Conservation (phyloP, 106 monocot species). For the Allium fistulosum region DNA sequence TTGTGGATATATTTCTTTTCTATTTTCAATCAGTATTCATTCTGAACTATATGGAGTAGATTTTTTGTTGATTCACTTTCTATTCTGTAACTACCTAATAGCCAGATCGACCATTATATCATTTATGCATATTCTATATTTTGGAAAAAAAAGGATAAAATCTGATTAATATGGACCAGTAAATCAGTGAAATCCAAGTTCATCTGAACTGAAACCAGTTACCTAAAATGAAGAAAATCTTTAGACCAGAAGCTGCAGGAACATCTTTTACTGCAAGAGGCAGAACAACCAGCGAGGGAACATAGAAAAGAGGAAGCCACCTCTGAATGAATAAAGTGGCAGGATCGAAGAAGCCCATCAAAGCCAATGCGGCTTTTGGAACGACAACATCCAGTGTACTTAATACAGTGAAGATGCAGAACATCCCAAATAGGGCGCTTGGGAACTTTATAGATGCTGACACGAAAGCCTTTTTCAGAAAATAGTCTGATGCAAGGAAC, state of each 20-base stretch:
- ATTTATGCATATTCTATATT: no score
- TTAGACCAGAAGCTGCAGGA: slow-evolving; percentile 57
- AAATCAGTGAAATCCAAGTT: no score
- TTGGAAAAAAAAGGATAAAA: no score
- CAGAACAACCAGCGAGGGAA: slow-evolving; percentile 82
- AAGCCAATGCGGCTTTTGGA: slow-evolving; percentile 46
- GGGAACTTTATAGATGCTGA: slow-evolving; percentile 90
- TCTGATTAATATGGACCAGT: no score
- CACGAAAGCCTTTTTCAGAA: slow-evolving; percentile 57
- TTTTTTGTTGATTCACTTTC: no score
- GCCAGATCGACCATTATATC: no score
- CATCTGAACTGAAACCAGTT: slow-evolving; percentile 5
- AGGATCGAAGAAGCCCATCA: slow-evolving; percentile 80
- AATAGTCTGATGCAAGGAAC: slow-evolving; percentile 62
- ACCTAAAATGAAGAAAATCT: slow-evolving; percentile 79
- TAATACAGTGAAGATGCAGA: slow-evolving; percentile 79
- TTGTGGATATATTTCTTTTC: no score
- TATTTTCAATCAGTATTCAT: no score
- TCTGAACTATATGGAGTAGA: no score
- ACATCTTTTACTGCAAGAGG: slow-evolving; percentile 76
- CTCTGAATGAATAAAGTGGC: slow-evolving; percentile 89
- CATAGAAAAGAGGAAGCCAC: slow-evolving; percentile 92
- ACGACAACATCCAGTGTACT: slow-evolving; percentile 35
- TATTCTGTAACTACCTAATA: no score
- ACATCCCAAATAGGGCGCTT: slow-evolving; percentile 94